These are phyloP conservation scores for Acephala macrosclerotiorum DNA, from an alignment of 2,329 filamentous ascomycete species.

Conservation along the genomic window DNA sequence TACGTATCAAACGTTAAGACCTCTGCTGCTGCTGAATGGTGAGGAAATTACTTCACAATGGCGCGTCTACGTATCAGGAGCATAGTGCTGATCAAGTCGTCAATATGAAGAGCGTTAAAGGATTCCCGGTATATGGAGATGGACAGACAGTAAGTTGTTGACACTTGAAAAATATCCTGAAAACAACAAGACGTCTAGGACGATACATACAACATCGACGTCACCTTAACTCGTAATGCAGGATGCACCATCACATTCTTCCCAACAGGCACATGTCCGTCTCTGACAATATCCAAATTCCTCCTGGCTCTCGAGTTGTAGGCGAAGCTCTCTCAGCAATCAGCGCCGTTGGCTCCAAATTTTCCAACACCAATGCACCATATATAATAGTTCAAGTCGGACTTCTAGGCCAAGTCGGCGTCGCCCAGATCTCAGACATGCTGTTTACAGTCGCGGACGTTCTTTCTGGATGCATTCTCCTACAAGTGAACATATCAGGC, in stretches of 20 bases:
- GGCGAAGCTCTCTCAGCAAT: constrained; percentile 62
- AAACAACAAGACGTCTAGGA: neutral
- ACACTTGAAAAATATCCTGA: neutral
- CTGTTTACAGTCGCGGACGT: constrained; percentile 57
- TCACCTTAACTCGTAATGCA: constrained; percentile 34
- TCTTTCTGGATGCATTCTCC: constrained; percentile 50
- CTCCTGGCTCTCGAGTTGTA: constrained; percentile 57
- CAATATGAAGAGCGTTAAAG: constrained; percentile 54
- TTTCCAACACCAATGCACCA: constrained; percentile 51
- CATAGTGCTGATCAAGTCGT: constrained; percentile 51
- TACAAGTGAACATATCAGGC: constrained; percentile 60
- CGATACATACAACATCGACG: neutral
- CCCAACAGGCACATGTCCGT: neutral
- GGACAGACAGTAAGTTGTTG: neutral
- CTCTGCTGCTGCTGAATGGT: neutral
- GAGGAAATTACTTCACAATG: constrained; percentile 50
- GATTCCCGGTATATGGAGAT: constrained; percentile 26
- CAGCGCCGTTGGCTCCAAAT: constrained; percentile 55
- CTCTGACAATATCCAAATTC: constrained; percentile 52
- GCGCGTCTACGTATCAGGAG: constrained; percentile 52
- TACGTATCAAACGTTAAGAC: neutral
- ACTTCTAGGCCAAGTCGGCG: constrained; percentile 54
- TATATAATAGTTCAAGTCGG: constrained; percentile 59
- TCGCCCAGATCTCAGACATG: constrained; percentile 60
- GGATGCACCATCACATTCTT: neutral